Base-by-base conservation (phyloP, 768 basidiomycete genomes). In the Lyophyllum shimeji region DNA sequence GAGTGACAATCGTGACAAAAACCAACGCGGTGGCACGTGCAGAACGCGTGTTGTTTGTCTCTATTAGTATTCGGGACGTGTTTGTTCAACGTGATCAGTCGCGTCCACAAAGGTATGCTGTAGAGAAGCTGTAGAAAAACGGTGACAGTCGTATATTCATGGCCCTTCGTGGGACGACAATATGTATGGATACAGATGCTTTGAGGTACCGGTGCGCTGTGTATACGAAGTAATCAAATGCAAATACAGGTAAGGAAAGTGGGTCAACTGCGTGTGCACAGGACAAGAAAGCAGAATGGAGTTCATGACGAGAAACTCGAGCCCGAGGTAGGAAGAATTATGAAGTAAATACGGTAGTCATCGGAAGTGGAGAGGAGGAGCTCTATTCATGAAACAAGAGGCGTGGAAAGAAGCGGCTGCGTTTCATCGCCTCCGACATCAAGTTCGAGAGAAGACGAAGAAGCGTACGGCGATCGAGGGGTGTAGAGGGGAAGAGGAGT, bases 401-500 rank as follows among this genome's bases (percentile, higher is more conserved):
- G 17, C 8, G 43, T 39, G 12, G 51, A 34, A 13, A 58, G 46
- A 13, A 58, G 47, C 24, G 56, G 46, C 24, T 45, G 40, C 33
- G 39, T 34, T 40, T 51, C 57, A 39, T 44, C 11, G 29, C 39
- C 40, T 25, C 56, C 51, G 18, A 44, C 24, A 17, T 20, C 42
- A 18, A 46, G n/a, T 33, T 58, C 46, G 20, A 54, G 39, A 15
- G 58, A 46, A 8, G 50, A 53, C 0, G 59, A 57, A 24, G 57
- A 52, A 18, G 61, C 39, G 8, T 24, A 39, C 0, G 50, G 42
- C n/a, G 58, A 50, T 51, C 39, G 34, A 27, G 82, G 85, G 15
- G 80, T 81, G 64, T 90, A 90, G 21, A 80, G 73, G 0, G 90
- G 90, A 42, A 90, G 70, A 13, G 84, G 86, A n/a, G 66, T 59